Base-by-base conservation (phyloP, 257 asterid species). In the Catharanthus roseus region DNA sequence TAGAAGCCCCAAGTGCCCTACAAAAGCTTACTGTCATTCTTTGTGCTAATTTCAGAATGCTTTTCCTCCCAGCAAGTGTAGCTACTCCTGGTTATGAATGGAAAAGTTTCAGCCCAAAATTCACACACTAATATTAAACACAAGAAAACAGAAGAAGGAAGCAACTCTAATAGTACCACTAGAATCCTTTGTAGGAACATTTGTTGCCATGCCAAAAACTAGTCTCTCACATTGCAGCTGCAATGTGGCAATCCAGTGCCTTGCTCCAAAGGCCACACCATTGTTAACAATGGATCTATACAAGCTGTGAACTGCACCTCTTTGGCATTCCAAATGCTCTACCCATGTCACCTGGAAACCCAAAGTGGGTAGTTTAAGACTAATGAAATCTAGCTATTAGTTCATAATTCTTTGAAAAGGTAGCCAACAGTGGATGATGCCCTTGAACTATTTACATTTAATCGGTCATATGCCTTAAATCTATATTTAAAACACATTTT, bases 331-430 rank as follows among this genome's bases (percentile, higher is more conserved):
- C 62, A 84, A 47, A 70, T 91, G 97, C 85, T 91, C 99, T 13
- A 93, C 91, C 99, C 99, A 93, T 24, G 87, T 91, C 77, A 93
- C 97, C 98, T 93, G 85, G 70, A 72, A 56, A 24, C n/a, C 42
- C 51, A 58, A 42, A 11, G 19, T 39, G 39, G 0, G 18, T 42
- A 42, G 49, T 0, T n/a, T n/a, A 49, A 44, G 10, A 29, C n/a
- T 33, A 10, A 12, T 61, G 29, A 26, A 10, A 26, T 47, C 23
- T 7, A 33, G 34, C 39, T 75, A 21, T 41, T 24, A n/a, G n/a
- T 65, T 65, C 28, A 64, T 34, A 8, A 18, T 64, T 64, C 29
- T 34, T 21, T 57, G 19, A 18, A 11, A 12, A 45, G 1, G 51
- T 1, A 45, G n/a, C n/a, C n/a, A n/a, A n/a, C n/a, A n/a, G n/a